A percentile compares a stretch with the other conserved stretches of the same genome.
Conservation (phyloP, 1,284 basidiomycete species). For the Rhodotorula sp. region DNA sequence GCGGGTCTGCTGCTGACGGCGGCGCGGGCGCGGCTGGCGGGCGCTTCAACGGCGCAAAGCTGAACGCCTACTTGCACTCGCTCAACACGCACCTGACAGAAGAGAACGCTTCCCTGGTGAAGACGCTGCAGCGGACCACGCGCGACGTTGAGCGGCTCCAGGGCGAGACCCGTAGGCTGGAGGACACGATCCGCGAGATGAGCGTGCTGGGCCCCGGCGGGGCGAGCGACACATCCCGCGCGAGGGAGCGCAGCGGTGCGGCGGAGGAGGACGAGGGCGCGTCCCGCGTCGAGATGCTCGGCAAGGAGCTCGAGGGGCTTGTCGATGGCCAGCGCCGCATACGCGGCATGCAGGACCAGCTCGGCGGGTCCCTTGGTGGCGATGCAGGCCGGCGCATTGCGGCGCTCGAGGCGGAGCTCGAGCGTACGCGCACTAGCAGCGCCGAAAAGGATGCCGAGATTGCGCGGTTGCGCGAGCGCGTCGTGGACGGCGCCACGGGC, state of each 20-base stretch:
- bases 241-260: constrained; percentile 49
- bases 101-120: constrained; percentile 72
- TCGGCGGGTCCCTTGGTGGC: constrained; percentile 9
- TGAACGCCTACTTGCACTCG: constrained; percentile 77
- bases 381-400: neutral
- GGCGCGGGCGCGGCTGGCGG: constrained; percentile 60
- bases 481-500: neutral
- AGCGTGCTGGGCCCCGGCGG: constrained; percentile 16
- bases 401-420: constrained; percentile 42
- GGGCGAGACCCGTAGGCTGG: constrained; percentile 16
- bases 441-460: constrained; percentile 50
- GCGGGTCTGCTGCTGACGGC: constrained; percentile 21
- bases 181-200: constrained; percentile 33
- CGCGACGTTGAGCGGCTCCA: constrained; percentile 50
- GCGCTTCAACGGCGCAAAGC: constrained; percentile 76
- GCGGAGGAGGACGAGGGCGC: constrained; percentile 16
- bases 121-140: constrained; percentile 60
- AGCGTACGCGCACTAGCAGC: constrained; percentile 58
- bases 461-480: constrained; percentile 19
- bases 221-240: constrained; percentile 33
- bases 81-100: constrained; percentile 75
- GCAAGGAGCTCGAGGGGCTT: constrained; percentile 21
- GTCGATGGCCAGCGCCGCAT: constrained; percentile 28
- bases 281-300: constrained; percentile 14
- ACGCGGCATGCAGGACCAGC: constrained; percentile 22